Evolutionary conservation across 192 early-diverging fungal genomes (phyloP).

Genomic region (Backusella liffmaniae): DNA sequence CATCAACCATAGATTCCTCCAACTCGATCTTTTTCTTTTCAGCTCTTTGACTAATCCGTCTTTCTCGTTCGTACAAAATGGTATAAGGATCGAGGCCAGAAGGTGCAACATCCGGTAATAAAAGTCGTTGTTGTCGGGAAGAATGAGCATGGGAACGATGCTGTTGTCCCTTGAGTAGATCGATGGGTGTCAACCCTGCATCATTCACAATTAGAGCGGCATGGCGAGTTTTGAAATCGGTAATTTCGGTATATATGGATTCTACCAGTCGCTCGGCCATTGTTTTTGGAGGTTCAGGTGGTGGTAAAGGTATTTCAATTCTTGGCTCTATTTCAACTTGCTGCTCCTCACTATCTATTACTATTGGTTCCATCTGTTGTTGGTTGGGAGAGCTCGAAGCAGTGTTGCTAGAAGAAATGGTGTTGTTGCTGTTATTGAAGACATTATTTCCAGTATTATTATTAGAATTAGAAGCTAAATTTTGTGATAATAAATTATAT

Average conservation of each 20-base stretch:
- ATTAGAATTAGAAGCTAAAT: not conserved
- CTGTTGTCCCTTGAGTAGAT: slow-evolving; percentile 49
- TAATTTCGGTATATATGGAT: slow-evolving; percentile 37
- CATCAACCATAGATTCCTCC: slow-evolving; percentile 36
- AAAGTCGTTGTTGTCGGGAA: slow-evolving; percentile 62
- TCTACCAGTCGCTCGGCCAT: slow-evolving; percentile 50
- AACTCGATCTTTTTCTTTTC: slow-evolving; percentile 70
- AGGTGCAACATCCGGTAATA: slow-evolving; percentile 71
- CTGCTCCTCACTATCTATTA: not conserved
- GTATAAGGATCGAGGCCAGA: slow-evolving; percentile 77
- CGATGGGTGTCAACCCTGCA: slow-evolving; percentile 29
- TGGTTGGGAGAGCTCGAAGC: not conserved
- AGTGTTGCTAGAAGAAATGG: not conserved
- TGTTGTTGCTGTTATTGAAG: not conserved
- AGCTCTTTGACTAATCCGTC: slow-evolving; percentile 60
- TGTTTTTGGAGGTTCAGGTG: slow-evolving; percentile 40
- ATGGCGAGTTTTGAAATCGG: slow-evolving; percentile 22
- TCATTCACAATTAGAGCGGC: not conserved
- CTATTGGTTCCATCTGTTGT: slow-evolving; percentile 31
- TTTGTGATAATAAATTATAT: slow-evolving; percentile 16
- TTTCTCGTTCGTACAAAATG: slow-evolving; percentile 76
- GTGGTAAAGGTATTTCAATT: not conserved
- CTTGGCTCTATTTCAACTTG: not conserved
- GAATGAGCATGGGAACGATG: slow-evolving; percentile 41
- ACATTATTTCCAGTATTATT: not conserved